These are phyloP conservation scores for Pisolithus thermaeus DNA, from an alignment of 1,284 basidiomycete species.

Conservation along the genomic window DNA sequence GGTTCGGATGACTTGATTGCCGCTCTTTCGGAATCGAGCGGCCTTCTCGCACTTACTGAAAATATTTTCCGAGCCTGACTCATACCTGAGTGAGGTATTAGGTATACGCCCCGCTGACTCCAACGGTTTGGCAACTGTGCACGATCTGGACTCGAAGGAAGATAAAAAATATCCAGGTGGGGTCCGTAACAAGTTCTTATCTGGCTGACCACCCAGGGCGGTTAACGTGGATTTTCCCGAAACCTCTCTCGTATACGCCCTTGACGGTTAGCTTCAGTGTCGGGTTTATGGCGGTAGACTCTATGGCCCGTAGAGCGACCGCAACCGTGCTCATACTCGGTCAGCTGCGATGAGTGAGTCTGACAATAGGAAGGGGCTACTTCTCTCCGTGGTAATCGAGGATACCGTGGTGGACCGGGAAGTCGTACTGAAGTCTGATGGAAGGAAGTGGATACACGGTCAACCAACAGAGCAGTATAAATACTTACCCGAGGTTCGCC, in stretches of 20 bases:
- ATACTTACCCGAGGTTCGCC: conserved; percentile 56
- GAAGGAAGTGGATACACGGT: conserved; percentile 1
- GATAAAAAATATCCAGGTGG: too few species aligned
- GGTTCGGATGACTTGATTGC: too few species aligned
- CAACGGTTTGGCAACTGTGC: too few species aligned
- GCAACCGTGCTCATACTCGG: conserved; percentile 54
- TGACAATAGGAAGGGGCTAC: conserved; percentile 35
- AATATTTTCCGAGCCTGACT: too few species aligned
- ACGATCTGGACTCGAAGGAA: too few species aligned
- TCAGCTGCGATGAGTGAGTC: conserved; percentile 4
- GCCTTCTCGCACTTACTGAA: too few species aligned
- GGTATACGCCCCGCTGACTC: too few species aligned
- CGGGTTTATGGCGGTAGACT: conserved; percentile 43
- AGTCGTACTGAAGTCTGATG: conserved; percentile 62
- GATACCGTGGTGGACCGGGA: conserved; percentile 75
- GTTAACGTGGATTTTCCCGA: conserved; percentile 48
- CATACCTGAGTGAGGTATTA: too few species aligned
- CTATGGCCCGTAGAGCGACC: conserved; percentile 66
- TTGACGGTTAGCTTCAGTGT: conserved; percentile 52
- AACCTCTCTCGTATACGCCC: conserved; percentile 56
- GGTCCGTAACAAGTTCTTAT: neutral
- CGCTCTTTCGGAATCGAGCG: too few species aligned
- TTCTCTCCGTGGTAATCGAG: conserved; percentile 65
- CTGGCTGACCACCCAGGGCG: conserved; percentile 54
- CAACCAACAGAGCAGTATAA: neutral